A percentile compares a stretch with the other conserved stretches of the same genome.
phyloP scores from a whole-genome alignment of 192 early-diverging fungal genomes.

The Fimicolochytrium jonesii region DNA sequence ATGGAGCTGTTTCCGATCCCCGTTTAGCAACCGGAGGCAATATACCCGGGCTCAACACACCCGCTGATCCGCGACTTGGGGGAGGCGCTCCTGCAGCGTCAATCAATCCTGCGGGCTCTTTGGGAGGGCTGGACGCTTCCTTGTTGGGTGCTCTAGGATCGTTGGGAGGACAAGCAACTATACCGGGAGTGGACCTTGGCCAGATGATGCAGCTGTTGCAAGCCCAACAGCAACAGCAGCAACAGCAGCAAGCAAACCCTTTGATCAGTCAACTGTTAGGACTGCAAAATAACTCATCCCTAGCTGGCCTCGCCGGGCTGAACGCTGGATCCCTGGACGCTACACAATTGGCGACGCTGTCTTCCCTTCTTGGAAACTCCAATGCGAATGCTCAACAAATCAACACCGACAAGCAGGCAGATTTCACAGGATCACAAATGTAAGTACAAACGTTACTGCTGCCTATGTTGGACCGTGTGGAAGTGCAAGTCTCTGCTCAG shows the following conservation, averaged over 20 bases:
- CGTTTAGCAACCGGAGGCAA: background rate
- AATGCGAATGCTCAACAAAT: conserved; percentile 2
- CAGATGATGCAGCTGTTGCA: background rate
- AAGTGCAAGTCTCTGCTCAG: too few relatives aligned
- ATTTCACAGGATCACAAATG: too few relatives aligned
- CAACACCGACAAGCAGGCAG: too few relatives aligned
- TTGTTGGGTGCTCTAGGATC: conserved; percentile 13
- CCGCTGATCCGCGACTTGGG: conserved; percentile 10
- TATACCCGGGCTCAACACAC: background rate
- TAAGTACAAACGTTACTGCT: too few relatives aligned
- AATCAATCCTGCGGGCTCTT: background rate
- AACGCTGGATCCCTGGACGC: too few relatives aligned
- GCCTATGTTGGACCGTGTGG: too few relatives aligned
- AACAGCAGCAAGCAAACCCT: conserved; percentile 3
- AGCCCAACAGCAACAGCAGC: conserved; percentile 10
- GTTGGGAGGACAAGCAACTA: background rate
- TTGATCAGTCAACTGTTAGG: too few relatives aligned
- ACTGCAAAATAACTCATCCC: too few relatives aligned
- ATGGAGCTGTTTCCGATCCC: background rate
- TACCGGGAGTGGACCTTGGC: background rate
- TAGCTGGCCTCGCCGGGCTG: too few relatives aligned
- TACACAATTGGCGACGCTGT: too few relatives aligned
- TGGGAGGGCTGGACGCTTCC: conserved; percentile 10
- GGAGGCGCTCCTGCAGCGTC: background rate
- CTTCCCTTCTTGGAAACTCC: too few relatives aligned